Conservation (phyloP, 169 alveolate genomes). For the Theileria orientalis region DNA sequence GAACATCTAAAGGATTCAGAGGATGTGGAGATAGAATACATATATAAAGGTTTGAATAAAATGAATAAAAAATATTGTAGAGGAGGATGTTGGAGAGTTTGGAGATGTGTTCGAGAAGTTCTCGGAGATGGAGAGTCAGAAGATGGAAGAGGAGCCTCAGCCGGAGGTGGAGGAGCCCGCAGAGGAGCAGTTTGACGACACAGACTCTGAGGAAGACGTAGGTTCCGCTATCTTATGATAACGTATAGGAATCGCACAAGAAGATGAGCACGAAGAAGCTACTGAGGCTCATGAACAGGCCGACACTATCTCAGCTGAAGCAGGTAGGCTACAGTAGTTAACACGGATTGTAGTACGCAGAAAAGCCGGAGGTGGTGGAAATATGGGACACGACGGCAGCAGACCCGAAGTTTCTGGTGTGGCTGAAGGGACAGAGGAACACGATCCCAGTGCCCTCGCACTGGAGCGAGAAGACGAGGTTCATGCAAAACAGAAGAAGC, state of each 20-base stretch:
- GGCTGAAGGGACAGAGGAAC: conserved; percentile 91
- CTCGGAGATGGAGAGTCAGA: conserved; percentile 38
- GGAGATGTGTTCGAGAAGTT: conserved; percentile 48
- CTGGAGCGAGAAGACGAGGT: conserved; percentile 96
- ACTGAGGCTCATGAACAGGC: conserved; percentile 54
- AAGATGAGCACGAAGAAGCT: conserved; percentile 56
- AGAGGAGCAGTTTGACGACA: conserved; percentile 38
- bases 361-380: conserved; percentile 88
- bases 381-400: conserved; percentile 94
- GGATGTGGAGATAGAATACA: conserved; percentile 55
- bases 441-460: conserved; percentile 97
- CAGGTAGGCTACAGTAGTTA: conserved; percentile 18
- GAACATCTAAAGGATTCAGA: conserved; percentile 50
- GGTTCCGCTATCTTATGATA: not conserved
- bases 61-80: not conserved
- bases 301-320: conserved; percentile 62
- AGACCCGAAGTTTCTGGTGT: conserved; percentile 93
- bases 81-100: conserved; percentile 36
- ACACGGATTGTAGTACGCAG: conserved; percentile 44
- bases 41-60: conserved; percentile 14
- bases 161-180: conserved; percentile 26
- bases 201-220: conserved; percentile 59
- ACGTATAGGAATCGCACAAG: conserved; percentile 30
- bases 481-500: conserved; percentile 93
- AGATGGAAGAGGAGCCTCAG: conserved; percentile 47